Conservation (phyloP, 78 protist species). For the Dictyostelium citrinum region DNA sequence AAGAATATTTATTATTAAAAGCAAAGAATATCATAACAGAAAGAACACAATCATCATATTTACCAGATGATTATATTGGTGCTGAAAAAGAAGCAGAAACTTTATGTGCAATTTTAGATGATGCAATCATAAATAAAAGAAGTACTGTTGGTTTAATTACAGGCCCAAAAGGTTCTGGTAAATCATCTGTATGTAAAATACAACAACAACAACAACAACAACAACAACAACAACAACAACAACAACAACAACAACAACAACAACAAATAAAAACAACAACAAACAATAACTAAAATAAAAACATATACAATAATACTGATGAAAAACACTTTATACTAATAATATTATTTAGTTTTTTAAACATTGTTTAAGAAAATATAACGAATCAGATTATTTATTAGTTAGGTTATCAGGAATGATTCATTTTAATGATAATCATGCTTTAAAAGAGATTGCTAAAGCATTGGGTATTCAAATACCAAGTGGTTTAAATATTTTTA, state of each 20-base stretch:
- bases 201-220: no score
- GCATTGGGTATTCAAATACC: neutral
- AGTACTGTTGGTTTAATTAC: conserved; percentile 10
- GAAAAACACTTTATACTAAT: no score
- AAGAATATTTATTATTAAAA: neutral
- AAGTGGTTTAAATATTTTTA: neutral
- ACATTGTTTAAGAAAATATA: neutral
- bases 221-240: no score
- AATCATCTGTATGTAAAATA: conserved; percentile 25
- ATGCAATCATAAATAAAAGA: neutral
- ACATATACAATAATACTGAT: no score
- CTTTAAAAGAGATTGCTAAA: neutral
- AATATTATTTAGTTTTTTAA: conserved; percentile 3
- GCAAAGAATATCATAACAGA: neutral
- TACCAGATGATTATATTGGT: neutral
- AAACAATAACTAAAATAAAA: no score
- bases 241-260: no score
- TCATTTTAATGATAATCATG: conserved; percentile 5
- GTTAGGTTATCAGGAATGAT: neutral
- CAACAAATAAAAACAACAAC: no score
- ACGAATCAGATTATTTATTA: neutral
- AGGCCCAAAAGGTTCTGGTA: conserved; percentile 27
- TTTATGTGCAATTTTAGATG: neutral
- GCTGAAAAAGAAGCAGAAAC: neutral
- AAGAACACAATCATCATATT: neutral